Conservation (phyloP, 1,284 basidiomycete genomes). For the Pseudozyma hubeiensis region DNA sequence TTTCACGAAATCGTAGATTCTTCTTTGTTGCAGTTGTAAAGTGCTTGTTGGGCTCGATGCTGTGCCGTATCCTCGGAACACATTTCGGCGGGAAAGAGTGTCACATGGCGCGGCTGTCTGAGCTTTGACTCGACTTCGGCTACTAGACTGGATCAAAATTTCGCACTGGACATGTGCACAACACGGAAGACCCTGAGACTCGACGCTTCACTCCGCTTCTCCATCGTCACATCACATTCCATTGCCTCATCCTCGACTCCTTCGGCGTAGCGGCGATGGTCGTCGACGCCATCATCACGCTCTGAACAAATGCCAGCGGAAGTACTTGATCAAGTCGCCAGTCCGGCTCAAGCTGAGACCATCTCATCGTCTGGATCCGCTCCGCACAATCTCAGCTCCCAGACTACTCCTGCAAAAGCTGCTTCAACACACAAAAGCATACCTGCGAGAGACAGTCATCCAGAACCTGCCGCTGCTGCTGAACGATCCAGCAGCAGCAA, state of each 20-base stretch:
- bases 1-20: no score
- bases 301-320: constrained; percentile 16
- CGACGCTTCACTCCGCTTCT: not conserved
- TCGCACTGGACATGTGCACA: not conserved
- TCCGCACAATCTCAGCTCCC: not conserved
- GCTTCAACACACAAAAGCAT: not conserved
- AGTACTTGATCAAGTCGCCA: not conserved
- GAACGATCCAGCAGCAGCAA: not conserved
- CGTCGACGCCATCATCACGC: not conserved
- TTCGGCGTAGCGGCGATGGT: not conserved
- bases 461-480: constrained; percentile 8
- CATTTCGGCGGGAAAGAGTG: not conserved
- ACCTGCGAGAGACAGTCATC: not conserved
- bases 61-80: not conserved
- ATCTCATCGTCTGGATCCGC: not conserved
- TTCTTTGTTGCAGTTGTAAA: no score
- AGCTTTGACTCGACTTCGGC: constrained; percentile 9
- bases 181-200: constrained; percentile 15
- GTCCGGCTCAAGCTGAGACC: constrained; percentile 2
- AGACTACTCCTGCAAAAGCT: constrained; percentile 1
- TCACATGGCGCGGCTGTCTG: constrained; percentile 1
- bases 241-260: not conserved
- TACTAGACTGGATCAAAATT: constrained; percentile 27
- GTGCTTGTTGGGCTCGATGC: not conserved
- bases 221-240: constrained; percentile 7